Base-by-base conservation (phyloP, 2,329 filamentous ascomycete genomes). In the Neonectria neomacrospora region DNA sequence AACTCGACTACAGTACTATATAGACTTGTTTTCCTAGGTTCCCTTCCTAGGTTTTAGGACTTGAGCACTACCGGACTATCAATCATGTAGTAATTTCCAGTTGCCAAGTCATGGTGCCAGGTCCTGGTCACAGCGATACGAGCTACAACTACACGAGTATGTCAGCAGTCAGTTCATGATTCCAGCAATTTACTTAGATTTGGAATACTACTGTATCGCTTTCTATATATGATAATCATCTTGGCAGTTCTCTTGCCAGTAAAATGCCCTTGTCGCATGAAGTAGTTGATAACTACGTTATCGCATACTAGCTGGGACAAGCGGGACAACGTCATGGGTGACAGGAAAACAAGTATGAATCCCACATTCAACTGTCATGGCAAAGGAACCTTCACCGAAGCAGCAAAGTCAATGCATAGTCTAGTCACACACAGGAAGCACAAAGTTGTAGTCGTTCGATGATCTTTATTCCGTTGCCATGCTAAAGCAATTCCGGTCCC, bases 401-500 rank as follows among this genome's bases (percentile, higher is more conserved):
- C n/a, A 20, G 9, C 3, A 18, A 16, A 50, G 9, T 20, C n/a
- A n/a, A 32, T n/a, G 26, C 18, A 28, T 16, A 26, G 20, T 22
- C 23, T 47, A 18, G 26, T 16, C n/a, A 39, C 2, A 16, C 54
- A 65, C 61, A 52, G 18, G 30, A 34, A 44, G 37, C 62, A 69
- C 54, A 59, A 44, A 45, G 12, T 41, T 28, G 63, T 74, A 65
- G 69, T 73, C 71, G 56, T 75, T 74, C 73, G 68, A 75, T 73
- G 70, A 73, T 77, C 71, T 75, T 77, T 78, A 78, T 79, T 78
- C 72, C 77, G 72, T 78, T 75, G 75, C 74, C 76, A 72, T 76
- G 75, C 75, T 78, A 73, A 75, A 76, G 76, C 71, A 74, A 73
- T 76, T 77, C 73, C 75, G 71, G 73, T 77, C 74, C 77, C 70